A percentile compares a stretch with the other conserved stretches of the same genome.
These are phyloP conservation scores for Aleurites moluccanus DNA, from an alignment of 441 rosid genomes.

Conservation along the genomic window DNA sequence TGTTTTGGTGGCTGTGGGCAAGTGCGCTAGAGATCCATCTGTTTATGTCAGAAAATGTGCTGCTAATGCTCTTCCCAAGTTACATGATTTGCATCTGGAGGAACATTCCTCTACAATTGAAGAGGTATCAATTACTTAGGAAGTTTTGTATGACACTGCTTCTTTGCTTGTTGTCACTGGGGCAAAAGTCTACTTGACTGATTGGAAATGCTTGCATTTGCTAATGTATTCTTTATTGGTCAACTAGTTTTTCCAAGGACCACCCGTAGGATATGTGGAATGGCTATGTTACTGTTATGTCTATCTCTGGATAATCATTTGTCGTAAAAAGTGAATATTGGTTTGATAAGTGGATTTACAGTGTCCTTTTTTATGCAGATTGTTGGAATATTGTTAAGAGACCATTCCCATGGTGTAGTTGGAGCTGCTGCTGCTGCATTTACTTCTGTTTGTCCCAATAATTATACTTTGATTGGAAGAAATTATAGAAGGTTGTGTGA, in stretches of 20 bases:
- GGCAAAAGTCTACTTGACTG: not conserved
- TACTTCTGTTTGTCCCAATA: slow-evolving; percentile 81
- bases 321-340: slow-evolving; percentile 3
- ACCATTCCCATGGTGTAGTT: slow-evolving; percentile 86
- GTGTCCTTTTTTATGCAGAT: slow-evolving; percentile 51
- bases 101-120: slow-evolving; percentile 70
- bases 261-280: not conserved
- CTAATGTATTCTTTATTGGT: not conserved
- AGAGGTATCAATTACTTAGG: slow-evolving; percentile 54
- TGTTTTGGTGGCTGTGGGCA: slow-evolving; percentile 75
- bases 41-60: slow-evolving; percentile 93
- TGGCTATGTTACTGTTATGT: not conserved
- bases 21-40: slow-evolving; percentile 89
- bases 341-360: slow-evolving; percentile 5
- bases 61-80: slow-evolving; percentile 94
- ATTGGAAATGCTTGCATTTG: slow-evolving; percentile 1
- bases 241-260: not conserved
- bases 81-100: slow-evolving; percentile 76
- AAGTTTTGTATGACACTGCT: not conserved
- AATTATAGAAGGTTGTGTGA: slow-evolving; percentile 77
- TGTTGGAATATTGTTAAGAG: slow-evolving; percentile 74
- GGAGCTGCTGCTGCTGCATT: slow-evolving; percentile 97
- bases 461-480: slow-evolving; percentile 64
- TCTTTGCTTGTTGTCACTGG: not conserved
- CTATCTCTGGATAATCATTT: not conserved